phyloP scores from a whole-genome alignment of 148 eudicot genomes.

The Fagopyrum homotropicum region DNA sequence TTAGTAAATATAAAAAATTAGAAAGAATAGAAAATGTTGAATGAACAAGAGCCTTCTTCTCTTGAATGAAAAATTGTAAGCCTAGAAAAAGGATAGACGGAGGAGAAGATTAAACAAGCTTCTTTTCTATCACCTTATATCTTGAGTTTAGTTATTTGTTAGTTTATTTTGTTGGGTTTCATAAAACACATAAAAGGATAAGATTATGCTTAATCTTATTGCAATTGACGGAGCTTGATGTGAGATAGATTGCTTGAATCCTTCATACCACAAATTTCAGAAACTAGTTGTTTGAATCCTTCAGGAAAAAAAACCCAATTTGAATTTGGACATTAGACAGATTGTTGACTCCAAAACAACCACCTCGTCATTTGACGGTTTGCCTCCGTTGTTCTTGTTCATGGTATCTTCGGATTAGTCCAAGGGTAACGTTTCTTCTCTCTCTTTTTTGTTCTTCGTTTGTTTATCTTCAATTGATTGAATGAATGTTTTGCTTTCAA shows the following conservation, averaged over 20 bases:
- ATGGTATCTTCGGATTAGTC: slow-evolving; percentile 93
- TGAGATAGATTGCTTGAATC: slow-evolving; percentile 51
- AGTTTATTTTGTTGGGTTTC: not conserved
- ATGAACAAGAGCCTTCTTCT: too few relatives aligned
- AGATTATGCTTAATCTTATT: slow-evolving; percentile 54
- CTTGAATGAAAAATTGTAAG: too few relatives aligned
- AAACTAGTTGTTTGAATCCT: slow-evolving; percentile 32
- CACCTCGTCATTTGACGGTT: slow-evolving; percentile 35
- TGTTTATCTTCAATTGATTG: not conserved
- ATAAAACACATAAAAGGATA: slow-evolving; percentile 29
- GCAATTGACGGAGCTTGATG: slow-evolving; percentile 65
- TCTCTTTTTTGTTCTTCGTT: not conserved
- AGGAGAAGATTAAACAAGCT: not conserved
- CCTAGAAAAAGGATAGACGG: not conserved
- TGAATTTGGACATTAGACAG: slow-evolving; percentile 27
- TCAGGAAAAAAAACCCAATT: slow-evolving; percentile 28
- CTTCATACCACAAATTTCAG: slow-evolving; percentile 78
- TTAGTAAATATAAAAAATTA: too few relatives aligned
- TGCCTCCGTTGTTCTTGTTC: slow-evolving; percentile 89
- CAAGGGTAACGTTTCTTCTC: slow-evolving; percentile 46
- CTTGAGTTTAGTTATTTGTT: too few relatives aligned
- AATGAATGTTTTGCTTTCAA: slow-evolving; percentile 23
- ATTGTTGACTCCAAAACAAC: slow-evolving; percentile 5
- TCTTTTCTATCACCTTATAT: not conserved
- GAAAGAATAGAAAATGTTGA: too few relatives aligned